phyloP scores from a whole-genome alignment of 2,329 filamentous ascomycete genomes.

The Verticillium longisporum region DNA sequence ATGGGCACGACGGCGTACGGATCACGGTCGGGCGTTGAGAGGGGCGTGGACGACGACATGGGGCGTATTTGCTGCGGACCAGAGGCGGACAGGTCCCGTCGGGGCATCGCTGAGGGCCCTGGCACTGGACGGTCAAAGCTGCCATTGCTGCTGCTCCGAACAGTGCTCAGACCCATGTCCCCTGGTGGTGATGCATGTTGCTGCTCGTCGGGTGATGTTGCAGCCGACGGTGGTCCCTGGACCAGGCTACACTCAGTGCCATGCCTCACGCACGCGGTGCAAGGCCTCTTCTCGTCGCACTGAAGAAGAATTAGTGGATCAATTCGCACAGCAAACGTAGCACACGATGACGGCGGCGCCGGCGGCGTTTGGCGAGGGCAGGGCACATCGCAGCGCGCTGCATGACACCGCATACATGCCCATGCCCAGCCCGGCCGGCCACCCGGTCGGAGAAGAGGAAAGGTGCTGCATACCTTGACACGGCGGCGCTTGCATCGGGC shows the following conservation, averaged over 20 bases:
- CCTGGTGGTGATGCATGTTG: not conserved
- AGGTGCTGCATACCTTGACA: conserved; percentile 21
- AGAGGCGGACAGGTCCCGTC: not conserved
- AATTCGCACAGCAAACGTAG: not conserved
- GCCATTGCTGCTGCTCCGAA: not conserved
- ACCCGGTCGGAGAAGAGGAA: not conserved
- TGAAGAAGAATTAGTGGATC: conserved; percentile 7
- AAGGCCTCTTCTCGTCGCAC: conserved; percentile 31
- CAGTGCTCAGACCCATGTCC: not conserved
- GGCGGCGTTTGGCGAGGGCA: too few relatives aligned
- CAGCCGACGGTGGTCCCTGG: not conserved
- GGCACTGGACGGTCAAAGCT: not conserved
- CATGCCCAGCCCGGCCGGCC: not conserved
- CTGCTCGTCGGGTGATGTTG: not conserved
- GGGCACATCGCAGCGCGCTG: not conserved
- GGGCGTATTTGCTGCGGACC: not conserved
- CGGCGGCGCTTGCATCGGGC: conserved; percentile 26
- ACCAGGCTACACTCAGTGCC: conserved; percentile 21
- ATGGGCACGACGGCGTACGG: not conserved
- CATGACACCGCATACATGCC: not conserved
- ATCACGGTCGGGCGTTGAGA: conserved; percentile 9
- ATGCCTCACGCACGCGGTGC: conserved; percentile 27
- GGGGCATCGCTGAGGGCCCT: not conserved
- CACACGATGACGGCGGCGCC: too few relatives aligned
- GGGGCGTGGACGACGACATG: conserved; percentile 3